Conservation (phyloP, 768 basidiomycete genomes). For the Rhodotorula taiwanensis region DNA sequence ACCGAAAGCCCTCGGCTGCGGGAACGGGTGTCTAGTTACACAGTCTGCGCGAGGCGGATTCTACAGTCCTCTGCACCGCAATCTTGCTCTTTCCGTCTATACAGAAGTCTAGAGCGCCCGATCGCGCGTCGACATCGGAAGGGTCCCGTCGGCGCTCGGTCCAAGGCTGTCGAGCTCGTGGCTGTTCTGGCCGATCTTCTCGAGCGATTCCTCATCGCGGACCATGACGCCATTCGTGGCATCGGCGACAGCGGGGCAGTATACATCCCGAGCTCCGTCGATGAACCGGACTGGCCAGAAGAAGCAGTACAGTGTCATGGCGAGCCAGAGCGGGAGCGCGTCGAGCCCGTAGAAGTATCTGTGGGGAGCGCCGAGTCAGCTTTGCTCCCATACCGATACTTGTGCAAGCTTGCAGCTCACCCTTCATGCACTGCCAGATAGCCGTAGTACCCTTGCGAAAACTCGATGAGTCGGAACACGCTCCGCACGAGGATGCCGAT, state of each 20-base stretch:
- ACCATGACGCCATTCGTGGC: too few species aligned
- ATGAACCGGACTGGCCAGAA: slow-evolving; percentile 32
- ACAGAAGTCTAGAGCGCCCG: too few species aligned
- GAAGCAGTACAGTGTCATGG: slow-evolving; percentile 21
- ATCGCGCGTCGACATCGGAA: too few species aligned
- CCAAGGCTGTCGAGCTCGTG: too few species aligned
- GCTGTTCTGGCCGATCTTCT: too few species aligned
- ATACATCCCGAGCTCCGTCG: slow-evolving; percentile 3
- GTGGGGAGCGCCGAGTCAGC: not conserved
- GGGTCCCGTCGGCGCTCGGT: too few species aligned
- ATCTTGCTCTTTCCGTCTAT: too few species aligned
- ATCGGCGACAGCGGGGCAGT: not conserved
- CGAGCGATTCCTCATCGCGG: too few species aligned
- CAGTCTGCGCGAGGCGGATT: too few species aligned
- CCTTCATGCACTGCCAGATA: slow-evolving; percentile 23
- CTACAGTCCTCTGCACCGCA: too few species aligned
- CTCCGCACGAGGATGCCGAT: slow-evolving; percentile 2
- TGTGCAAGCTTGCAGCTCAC: not conserved
- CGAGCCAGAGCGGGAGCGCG: slow-evolving; percentile 32
- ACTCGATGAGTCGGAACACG: slow-evolving; percentile 32
- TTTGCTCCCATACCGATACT: not conserved
- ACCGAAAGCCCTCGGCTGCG: too few species aligned
- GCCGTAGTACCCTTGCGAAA: slow-evolving; percentile 21
- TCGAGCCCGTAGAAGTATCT: slow-evolving; percentile 32
- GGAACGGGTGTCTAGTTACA: too few species aligned